Conservation (phyloP, 805 yeast species). For the Brettanomyces custersianus region DNA sequence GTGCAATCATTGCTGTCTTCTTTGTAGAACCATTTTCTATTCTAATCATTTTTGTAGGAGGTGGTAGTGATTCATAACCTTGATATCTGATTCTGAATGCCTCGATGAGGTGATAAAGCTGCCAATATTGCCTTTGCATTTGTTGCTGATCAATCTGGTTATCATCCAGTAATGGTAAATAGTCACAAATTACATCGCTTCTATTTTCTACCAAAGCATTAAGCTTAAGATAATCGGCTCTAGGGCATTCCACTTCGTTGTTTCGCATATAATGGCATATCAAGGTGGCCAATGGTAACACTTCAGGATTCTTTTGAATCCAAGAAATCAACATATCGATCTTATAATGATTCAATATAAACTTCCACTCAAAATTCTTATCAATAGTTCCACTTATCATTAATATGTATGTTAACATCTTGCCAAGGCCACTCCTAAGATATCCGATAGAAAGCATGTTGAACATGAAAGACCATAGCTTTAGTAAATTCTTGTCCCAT, state of each 20-base stretch:
- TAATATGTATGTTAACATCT: conserved; percentile 15
- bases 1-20: too few relatives aligned
- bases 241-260: not conserved
- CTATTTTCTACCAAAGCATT: too few relatives aligned
- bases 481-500: conserved; percentile 11
- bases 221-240: not conserved
- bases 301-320: conserved; percentile 12
- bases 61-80: too few relatives aligned
- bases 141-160: too few relatives aligned
- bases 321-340: conserved; percentile 13
- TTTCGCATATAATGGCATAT: conserved; percentile 7
- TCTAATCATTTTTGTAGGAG: conserved; percentile 7
- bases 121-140: too few relatives aligned
- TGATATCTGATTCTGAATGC: too few relatives aligned
- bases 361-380: conserved; percentile 9
- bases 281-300: conserved; percentile 11
- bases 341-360: conserved; percentile 16
- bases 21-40: conserved; percentile 1
- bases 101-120: too few relatives aligned
- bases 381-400: conserved; percentile 12
- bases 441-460: conserved; percentile 22
- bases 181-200: too few relatives aligned
- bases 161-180: too few relatives aligned
- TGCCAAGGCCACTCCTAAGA: conserved; percentile 13
- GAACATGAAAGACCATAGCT: conserved; percentile 16